phyloP scores from a whole-genome alignment of 176 grass and related monocot genomes.

The Urochloa ruziziensis region DNA sequence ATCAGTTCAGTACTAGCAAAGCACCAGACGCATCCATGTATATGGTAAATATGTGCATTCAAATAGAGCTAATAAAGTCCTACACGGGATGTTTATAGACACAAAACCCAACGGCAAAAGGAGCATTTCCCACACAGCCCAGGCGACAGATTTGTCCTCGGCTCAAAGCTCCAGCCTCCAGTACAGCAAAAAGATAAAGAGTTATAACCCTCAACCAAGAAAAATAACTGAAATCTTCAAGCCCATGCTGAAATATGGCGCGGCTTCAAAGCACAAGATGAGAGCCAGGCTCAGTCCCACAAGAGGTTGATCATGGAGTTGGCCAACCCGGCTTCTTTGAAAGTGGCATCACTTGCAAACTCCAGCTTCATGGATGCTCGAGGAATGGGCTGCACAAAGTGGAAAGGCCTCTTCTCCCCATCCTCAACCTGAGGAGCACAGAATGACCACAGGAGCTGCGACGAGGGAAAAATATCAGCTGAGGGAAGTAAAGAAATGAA shows the following conservation, averaged over 20 bases:
- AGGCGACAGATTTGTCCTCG: background rate
- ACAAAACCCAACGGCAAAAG: background rate
- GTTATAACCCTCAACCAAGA: background rate
- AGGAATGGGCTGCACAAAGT: slow-evolving; percentile 71
- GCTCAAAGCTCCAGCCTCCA: slow-evolving; percentile 5
- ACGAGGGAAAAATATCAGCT: background rate
- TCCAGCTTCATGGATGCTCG: slow-evolving; percentile 58
- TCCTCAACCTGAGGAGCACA: slow-evolving; percentile 63
- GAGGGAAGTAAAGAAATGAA: background rate
- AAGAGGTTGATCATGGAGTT: slow-evolving; percentile 88
- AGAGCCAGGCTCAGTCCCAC: slow-evolving; percentile 54
- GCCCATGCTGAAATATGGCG: background rate
- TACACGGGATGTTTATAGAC: slow-evolving; percentile 29
- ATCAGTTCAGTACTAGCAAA: background rate
- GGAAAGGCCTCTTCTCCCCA: slow-evolving; percentile 52
- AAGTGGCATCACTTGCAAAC: slow-evolving; percentile 54
- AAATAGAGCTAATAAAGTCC: slow-evolving; percentile 21
- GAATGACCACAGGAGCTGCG: slow-evolving; percentile 88
- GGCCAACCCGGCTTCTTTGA: slow-evolving; percentile 66
- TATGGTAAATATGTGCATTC: slow-evolving; percentile 43
- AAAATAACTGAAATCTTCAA: background rate
- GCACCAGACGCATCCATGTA: too few relatives aligned
- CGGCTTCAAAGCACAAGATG: background rate
- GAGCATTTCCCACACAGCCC: slow-evolving; percentile 29
- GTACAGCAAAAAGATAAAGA: slow-evolving; percentile 4